Evolutionary conservation across 495 filamentous ascomycete species (phyloP), one percentile per base, ranked within the genome.

Genomic region (Podospora conica): DNA sequence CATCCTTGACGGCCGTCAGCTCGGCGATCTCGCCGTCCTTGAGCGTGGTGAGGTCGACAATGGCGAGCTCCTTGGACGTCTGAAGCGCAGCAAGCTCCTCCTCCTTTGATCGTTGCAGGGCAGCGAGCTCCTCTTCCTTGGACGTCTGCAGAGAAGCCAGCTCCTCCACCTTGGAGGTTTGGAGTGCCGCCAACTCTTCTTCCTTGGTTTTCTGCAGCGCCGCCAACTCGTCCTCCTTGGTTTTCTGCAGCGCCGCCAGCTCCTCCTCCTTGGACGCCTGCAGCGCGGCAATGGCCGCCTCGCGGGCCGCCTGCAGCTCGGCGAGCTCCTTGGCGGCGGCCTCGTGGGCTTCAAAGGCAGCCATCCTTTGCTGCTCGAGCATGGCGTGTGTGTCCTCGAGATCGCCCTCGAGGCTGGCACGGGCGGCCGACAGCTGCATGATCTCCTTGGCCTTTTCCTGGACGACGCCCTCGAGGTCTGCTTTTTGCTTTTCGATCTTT

Each of bases 391-490:
- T 70, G 48, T 74, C 75, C 58, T 70, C 64, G 25, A 77, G 66
- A 10, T 75, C 70, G 9, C 54, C 65, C 12, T 76, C 69, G 53
- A 77, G 68, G 21, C 55, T 69, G 20, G 69, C 60, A 54, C 64
- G 61, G 31, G 53, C 40, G 20, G 70, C 74, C 27, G 60, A 66
- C 12, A 77, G 69, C 40, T 74, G 69, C 5, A 73, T 25, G n/a
- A 73, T 71, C 67, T 74, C 72, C 55, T 74, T 64, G 15, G 69
- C 58, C 64, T 73, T 74, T 2, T 73, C 74, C 55, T 72, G 67
- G 18, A 76, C 67, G 6, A 68, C 40, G 1, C 58, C 57, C 65
- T 77, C 74, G 63, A 77, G 71, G 8, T 71, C 72, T 18, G 33
- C 27, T 71, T 76, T 76, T 60, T 75, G 71, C 31, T 68, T 61